A percentile compares a stretch with the other conserved stretches of the same genome.
Conservation (phyloP, 768 basidiomycete genomes). For the Lactifluus volemus region DNA sequence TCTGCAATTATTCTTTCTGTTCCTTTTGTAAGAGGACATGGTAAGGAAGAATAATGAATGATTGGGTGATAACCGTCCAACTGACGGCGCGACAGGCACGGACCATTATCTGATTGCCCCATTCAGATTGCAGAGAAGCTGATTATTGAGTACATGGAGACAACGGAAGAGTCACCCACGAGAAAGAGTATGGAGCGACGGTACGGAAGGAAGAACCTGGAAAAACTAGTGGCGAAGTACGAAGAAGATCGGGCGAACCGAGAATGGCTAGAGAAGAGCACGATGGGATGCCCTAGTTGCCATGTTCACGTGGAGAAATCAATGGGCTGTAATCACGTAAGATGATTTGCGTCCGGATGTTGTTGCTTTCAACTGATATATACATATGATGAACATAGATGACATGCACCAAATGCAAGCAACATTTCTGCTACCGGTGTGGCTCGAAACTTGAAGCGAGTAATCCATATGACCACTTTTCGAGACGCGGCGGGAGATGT, state of each 20-base stretch:
- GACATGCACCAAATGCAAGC: conserved; percentile 64
- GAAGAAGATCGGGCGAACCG: conserved; percentile 69
- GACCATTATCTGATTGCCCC: conserved; percentile 62
- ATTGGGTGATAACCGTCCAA: neutral
- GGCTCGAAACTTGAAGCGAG: conserved; percentile 40
- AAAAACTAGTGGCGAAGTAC: conserved; percentile 50
- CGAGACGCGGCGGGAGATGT: conserved; percentile 41
- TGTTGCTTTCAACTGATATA: neutral
- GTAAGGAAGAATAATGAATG: conserved; percentile 31
- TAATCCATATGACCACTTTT: conserved; percentile 66
- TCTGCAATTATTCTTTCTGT: conserved; percentile 76
- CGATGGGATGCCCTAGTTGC: conserved; percentile 71
- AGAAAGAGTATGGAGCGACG: conserved; percentile 48
- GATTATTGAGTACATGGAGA: conserved; percentile 56
- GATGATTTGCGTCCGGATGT: conserved; percentile 7
- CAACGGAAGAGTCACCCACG: conserved; percentile 41
- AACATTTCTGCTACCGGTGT: conserved; percentile 81
- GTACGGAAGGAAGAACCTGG: conserved; percentile 55
- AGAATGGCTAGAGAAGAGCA: conserved; percentile 60
- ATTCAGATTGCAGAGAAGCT: conserved; percentile 58
- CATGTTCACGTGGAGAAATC: conserved; percentile 64
- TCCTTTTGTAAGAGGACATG: conserved; percentile 75
- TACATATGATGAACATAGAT: conserved; percentile 46
- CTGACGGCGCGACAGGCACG: conserved; percentile 51
- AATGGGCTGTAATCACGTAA: conserved; percentile 81